phyloP scores from a whole-genome alignment of 2,329 filamentous ascomycete genomes.

The Aschersonia sp. region DNA sequence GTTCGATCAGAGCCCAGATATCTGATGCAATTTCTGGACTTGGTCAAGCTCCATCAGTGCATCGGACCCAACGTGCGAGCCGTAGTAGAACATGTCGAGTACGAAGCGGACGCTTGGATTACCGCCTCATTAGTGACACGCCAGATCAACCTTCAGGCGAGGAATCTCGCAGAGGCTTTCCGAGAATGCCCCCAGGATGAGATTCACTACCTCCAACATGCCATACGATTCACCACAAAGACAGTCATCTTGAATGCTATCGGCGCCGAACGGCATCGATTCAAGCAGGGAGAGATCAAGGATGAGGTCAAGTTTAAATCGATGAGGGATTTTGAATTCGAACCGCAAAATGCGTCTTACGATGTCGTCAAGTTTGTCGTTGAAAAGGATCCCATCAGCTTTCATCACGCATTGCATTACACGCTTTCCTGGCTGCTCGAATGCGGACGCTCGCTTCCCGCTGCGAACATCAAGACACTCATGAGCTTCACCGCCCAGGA shows the following conservation, averaged over 20 bases:
- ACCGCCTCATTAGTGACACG: slow-evolving; percentile 86
- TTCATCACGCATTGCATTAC: slow-evolving; percentile 94
- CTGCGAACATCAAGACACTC: slow-evolving; percentile 50
- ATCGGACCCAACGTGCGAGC: slow-evolving; percentile 89
- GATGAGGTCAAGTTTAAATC: slow-evolving; percentile 72
- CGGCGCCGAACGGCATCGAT: slow-evolving; percentile 75
- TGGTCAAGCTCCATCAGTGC: slow-evolving; percentile 91
- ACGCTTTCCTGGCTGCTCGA: slow-evolving; percentile 93
- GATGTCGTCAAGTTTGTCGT: slow-evolving; percentile 76
- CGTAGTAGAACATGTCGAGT: slow-evolving; percentile 91
- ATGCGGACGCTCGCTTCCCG: slow-evolving; percentile 61
- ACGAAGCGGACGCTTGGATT: slow-evolving; percentile 97
- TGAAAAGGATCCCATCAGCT: slow-evolving; percentile 82
- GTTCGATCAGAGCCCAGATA: slow-evolving; percentile 76
- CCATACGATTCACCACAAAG: slow-evolving; percentile 62
- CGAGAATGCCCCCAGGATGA: slow-evolving; percentile 52
- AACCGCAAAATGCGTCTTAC: slow-evolving; percentile 39
- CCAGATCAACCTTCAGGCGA: slow-evolving; percentile 85
- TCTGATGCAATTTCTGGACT: slow-evolving; percentile 82
- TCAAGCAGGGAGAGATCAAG: slow-evolving; percentile 77
- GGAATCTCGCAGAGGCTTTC: slow-evolving; percentile 81
- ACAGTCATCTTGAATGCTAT: slow-evolving; percentile 79
- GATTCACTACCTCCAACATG: slow-evolving; percentile 48
- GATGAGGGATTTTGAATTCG: slow-evolving; percentile 67
- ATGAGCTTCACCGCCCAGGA: slow-evolving; percentile 60